Conservation (phyloP, 2,329 filamentous ascomycete species). For the Aspergillus novofumigatus region DNA sequence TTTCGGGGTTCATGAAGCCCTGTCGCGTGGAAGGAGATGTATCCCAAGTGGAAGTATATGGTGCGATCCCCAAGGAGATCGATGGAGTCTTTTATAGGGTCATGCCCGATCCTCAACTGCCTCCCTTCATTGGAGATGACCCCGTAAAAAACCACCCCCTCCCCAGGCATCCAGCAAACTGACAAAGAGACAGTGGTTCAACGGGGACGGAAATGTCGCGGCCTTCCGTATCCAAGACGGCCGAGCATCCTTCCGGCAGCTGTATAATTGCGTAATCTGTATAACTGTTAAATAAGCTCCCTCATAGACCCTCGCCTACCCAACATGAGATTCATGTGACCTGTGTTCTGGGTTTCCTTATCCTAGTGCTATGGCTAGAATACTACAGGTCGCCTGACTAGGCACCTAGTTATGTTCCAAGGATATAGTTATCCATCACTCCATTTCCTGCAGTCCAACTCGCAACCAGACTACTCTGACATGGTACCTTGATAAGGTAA, state of each 20-base stretch:
- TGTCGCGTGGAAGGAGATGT: slow-evolving; percentile 42
- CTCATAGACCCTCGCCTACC: no score
- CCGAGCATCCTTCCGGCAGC: slow-evolving; percentile 29
- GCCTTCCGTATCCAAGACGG: slow-evolving; percentile 37
- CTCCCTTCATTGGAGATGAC: slow-evolving; percentile 32
- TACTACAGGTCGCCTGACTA: no score
- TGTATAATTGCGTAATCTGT: no score
- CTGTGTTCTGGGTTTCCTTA: no score
- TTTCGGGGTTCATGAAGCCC: slow-evolving; percentile 27
- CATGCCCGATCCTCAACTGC: slow-evolving; percentile 46
- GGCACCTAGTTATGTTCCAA: no score
- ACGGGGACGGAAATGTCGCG: slow-evolving; percentile 40
- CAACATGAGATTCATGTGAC: no score
- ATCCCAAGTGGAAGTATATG: slow-evolving; percentile 40
- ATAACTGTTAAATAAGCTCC: no score
- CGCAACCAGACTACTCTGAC: no score
- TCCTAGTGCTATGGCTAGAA: no score
- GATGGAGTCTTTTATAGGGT: slow-evolving; percentile 49
- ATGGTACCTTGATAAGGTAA: no score
- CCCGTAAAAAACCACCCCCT: slow-evolving; percentile 8
- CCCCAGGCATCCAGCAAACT: not conserved
- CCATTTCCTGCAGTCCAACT: no score
- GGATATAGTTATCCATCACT: no score
- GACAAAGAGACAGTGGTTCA: slow-evolving; percentile 27
- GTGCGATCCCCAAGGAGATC: slow-evolving; percentile 43